Percentiles rank a stretch among this genome's conserved stretches.
phyloP scores from a whole-genome alignment of 2,329 filamentous ascomycete species.

The Paraphaeosphaeria minitans region DNA sequence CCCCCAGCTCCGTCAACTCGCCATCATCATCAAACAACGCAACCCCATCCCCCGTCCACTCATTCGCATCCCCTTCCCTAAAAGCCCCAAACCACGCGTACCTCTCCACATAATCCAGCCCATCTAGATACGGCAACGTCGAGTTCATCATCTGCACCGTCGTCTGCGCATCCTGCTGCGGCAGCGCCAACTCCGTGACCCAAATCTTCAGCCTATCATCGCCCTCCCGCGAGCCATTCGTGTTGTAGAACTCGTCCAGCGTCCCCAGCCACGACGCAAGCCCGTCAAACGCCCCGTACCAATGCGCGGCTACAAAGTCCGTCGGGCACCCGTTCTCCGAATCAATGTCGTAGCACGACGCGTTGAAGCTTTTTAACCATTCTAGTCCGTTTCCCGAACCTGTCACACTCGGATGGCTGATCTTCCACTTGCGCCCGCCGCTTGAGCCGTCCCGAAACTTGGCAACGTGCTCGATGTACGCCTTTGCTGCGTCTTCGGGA shows the following conservation, averaged over 20 bases:
- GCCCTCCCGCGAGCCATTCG: conserved; percentile 57
- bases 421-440: conserved; percentile 61
- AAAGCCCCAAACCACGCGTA: conserved; percentile 47
- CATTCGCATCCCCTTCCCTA: conserved; percentile 38
- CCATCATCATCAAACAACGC: conserved; percentile 41
- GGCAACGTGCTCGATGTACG: conserved; percentile 74
- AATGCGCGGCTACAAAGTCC: conserved; percentile 60
- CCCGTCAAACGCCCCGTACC: conserved; percentile 70
- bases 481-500: conserved; percentile 66
- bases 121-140: conserved; percentile 71
- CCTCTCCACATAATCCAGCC: conserved; percentile 53
- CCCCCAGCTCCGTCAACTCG: conserved; percentile 38
- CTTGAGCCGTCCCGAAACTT: conserved; percentile 67
- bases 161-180: conserved; percentile 59
- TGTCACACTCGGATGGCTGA: conserved; percentile 73
- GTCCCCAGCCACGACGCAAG: conserved; percentile 69
- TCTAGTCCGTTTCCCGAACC: conserved; percentile 61
- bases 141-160: conserved; percentile 74
- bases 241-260: conserved; percentile 56
- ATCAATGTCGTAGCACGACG: conserved; percentile 55
- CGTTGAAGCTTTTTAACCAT: conserved; percentile 72
- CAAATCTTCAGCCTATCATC: conserved; percentile 58
- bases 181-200: conserved; percentile 77
- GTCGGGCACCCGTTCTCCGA: conserved; percentile 50
- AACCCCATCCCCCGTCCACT: conserved; percentile 44